Percentiles rank a stretch among this genome's conserved stretches.
phyloP scores from a whole-genome alignment of 1,139 yeast species.

The Candida sanyaensis region DNA sequence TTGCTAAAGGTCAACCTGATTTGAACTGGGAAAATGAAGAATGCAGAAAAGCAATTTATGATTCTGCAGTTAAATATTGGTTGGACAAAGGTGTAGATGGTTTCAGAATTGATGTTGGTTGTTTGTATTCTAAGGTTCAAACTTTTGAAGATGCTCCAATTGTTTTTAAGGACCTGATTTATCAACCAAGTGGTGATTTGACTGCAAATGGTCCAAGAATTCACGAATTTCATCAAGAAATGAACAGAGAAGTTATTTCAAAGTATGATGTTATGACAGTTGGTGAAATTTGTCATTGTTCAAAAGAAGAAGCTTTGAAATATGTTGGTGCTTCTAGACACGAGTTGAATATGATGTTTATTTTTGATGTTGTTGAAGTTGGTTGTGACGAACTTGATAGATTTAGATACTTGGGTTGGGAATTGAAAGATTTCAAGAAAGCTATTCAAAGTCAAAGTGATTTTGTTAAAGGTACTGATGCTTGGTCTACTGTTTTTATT shows the following conservation, averaged over 20 bases:
- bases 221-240: slow-evolving; percentile 58
- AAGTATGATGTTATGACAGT: slow-evolving; percentile 58
- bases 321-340: slow-evolving; percentile 50
- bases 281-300: slow-evolving; percentile 52
- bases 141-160: slow-evolving; percentile 52
- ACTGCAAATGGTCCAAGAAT: slow-evolving; percentile 53
- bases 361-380: slow-evolving; percentile 47
- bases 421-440: slow-evolving; percentile 43
- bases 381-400: slow-evolving; percentile 40
- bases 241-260: slow-evolving; percentile 44
- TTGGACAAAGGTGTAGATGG: slow-evolving; percentile 59
- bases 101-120: slow-evolving; percentile 58
- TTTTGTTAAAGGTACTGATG: slow-evolving; percentile 51
- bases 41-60: slow-evolving; percentile 51
- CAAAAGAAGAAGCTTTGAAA: slow-evolving; percentile 43
- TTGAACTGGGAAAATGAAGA: slow-evolving; percentile 61
- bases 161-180: slow-evolving; percentile 37
- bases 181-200: slow-evolving; percentile 37
- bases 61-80: slow-evolving; percentile 54
- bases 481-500: slow-evolving; percentile 59
- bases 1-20: slow-evolving; percentile 57
- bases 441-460: slow-evolving; percentile 37
- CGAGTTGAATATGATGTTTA: slow-evolving; percentile 55
- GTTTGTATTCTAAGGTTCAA: slow-evolving; percentile 52
- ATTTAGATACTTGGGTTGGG: slow-evolving; percentile 34